These are phyloP conservation scores for Dactylellina drechsleri DNA, from an alignment of 2,329 filamentous ascomycete genomes.

Conservation along the genomic window DNA sequence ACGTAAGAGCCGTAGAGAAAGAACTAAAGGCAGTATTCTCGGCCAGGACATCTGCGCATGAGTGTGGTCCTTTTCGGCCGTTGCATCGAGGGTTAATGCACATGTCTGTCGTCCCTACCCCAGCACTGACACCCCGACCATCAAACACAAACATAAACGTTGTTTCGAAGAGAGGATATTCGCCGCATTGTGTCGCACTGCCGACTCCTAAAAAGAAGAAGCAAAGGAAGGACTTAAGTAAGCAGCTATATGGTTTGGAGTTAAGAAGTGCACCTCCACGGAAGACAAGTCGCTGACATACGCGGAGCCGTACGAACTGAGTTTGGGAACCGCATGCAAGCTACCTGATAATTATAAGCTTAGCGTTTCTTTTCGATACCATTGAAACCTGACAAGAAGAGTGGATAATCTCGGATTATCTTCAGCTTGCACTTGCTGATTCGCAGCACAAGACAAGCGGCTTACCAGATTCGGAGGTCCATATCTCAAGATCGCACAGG, in stretches of 20 bases:
- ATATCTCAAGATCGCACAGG: not conserved
- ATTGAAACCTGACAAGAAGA: constrained; percentile 26
- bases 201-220: constrained; percentile 20
- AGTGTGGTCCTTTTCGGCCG: too few relatives aligned
- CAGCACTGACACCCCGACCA: constrained; percentile 31
- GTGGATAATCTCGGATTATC: constrained; percentile 16
- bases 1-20: too few relatives aligned
- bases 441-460: constrained; percentile 3
- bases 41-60: constrained; percentile 4
- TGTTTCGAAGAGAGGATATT: constrained; percentile 10
- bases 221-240: too few relatives aligned
- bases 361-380: constrained; percentile 26
- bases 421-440: not conserved
- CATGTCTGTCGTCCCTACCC: constrained; percentile 15
- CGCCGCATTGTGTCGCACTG: constrained; percentile 14
- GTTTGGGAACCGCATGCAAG: constrained; percentile 25
- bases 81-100: constrained; percentile 2
- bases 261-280: constrained; percentile 32
- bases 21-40: too few relatives aligned
- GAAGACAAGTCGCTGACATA: constrained; percentile 40
- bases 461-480: not conserved
- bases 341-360: not conserved
- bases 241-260: constrained; percentile 12
- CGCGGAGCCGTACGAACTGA: constrained; percentile 37
- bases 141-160: constrained; percentile 13